phyloP scores from a whole-genome alignment of 2,329 filamentous ascomycete species.

The Pleurostoma richardsiae region DNA sequence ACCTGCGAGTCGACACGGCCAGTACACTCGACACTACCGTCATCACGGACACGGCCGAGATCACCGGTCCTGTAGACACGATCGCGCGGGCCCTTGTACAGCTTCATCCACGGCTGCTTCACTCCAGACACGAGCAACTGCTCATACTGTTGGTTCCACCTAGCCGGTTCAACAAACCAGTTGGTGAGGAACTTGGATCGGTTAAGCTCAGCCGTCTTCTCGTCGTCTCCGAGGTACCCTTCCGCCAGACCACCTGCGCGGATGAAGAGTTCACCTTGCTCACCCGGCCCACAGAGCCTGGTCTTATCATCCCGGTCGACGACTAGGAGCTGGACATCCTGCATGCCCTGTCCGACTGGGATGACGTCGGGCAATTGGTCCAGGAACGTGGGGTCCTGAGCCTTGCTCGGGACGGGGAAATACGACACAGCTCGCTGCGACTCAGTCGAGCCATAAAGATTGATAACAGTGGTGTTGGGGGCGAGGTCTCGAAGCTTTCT shows the following conservation, averaged over 20 bases:
- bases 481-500: constrained; percentile 70
- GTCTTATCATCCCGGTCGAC: constrained; percentile 64
- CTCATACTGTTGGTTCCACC: constrained; percentile 40
- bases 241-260: constrained; percentile 80
- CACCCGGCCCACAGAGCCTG: constrained; percentile 71
- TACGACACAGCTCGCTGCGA: constrained; percentile 78
- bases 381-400: constrained; percentile 49
- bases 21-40: constrained; percentile 70
- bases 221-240: constrained; percentile 40
- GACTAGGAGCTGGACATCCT: constrained; percentile 82
- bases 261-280: constrained; percentile 80
- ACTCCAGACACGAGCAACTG: constrained; percentile 4
- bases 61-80: constrained; percentile 85
- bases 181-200: constrained; percentile 68
- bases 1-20: constrained; percentile 85
- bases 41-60: constrained; percentile 67
- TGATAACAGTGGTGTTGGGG: constrained; percentile 69
- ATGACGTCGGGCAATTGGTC: constrained; percentile 61
- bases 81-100: constrained; percentile 78
- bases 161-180: constrained; percentile 76
- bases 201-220: constrained; percentile 40
- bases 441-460: constrained; percentile 88
- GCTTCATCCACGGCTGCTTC: constrained; percentile 70
- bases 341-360: constrained; percentile 80
- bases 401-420: constrained; percentile 67